Percentiles rank a stretch among this genome's conserved stretches.
Evolutionary conservation across 495 filamentous ascomycete genomes (phyloP).

Genomic region (Hyaloscypha finlandica): DNA sequence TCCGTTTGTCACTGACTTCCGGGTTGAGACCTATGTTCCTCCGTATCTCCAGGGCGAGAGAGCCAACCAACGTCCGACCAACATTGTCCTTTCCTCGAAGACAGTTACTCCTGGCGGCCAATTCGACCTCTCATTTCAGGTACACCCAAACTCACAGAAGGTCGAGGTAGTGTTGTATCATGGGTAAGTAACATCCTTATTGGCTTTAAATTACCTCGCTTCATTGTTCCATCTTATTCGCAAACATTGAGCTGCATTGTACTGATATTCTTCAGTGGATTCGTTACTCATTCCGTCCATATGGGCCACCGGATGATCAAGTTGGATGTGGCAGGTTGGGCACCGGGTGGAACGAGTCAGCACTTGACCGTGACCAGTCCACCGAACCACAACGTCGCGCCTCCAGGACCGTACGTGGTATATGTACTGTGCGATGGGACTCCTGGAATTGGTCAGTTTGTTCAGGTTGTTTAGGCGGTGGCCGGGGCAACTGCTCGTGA

Average conservation of each 20-base stretch:
- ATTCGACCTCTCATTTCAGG: slow-evolving; percentile 52
- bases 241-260: slow-evolving; percentile 8
- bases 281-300: slow-evolving; percentile 62
- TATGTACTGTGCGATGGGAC: slow-evolving; percentile 63
- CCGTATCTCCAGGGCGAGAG: slow-evolving; percentile 58
- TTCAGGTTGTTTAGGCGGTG: slow-evolving; percentile 29
- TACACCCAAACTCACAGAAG: slow-evolving; percentile 38
- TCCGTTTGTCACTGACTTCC: slow-evolving; percentile 58
- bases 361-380: slow-evolving; percentile 53
- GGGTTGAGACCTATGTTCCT: slow-evolving; percentile 61
- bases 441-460: slow-evolving; percentile 57
- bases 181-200: slow-evolving; percentile 61
- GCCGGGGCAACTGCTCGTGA: neutral
- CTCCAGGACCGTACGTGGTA: slow-evolving; percentile 63
- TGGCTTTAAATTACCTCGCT: slow-evolving; percentile 52
- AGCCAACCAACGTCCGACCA: slow-evolving; percentile 48
- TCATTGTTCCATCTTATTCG: too few species aligned
- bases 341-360: slow-evolving; percentile 43
- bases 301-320: slow-evolving; percentile 64
- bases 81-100: slow-evolving; percentile 43
- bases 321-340: slow-evolving; percentile 54
- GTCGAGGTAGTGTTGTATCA: slow-evolving; percentile 57
- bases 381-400: slow-evolving; percentile 54
- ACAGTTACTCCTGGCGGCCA: slow-evolving; percentile 43
- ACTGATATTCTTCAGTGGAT: slow-evolving; percentile 40